Conservation (phyloP, 148 eudicot genomes). For the Rhododendron henanense region DNA sequence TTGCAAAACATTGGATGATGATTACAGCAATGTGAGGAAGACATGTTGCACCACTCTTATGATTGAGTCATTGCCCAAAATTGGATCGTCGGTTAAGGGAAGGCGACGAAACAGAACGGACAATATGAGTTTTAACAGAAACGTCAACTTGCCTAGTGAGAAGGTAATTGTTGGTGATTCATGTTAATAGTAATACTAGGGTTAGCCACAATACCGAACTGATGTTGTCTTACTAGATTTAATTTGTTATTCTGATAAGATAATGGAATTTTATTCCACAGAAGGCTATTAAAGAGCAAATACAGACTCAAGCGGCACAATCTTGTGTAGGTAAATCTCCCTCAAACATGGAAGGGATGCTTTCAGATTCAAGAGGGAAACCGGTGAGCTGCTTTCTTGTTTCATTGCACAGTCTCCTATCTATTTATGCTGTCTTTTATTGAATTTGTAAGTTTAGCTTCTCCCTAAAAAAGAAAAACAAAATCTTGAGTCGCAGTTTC, state of each 20-base stretch:
- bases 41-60: conserved; percentile 41
- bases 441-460: not conserved
- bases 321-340: conserved; percentile 11
- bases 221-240: not conserved
- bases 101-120: conserved; percentile 33
- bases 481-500: not conserved
- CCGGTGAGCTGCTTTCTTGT: conserved; percentile 17
- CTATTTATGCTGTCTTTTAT: not conserved
- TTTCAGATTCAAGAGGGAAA: conserved; percentile 14
- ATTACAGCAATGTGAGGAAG: conserved; percentile 15
- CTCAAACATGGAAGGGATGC: conserved; percentile 6
- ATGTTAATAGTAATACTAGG: not conserved
- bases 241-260: not conserved
- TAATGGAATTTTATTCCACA: conserved; percentile 5
- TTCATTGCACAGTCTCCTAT: not conserved
- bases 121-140: conserved; percentile 48
- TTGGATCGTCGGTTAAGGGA: conserved; percentile 34
- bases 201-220: not conserved
- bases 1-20: conserved; percentile 44
- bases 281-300: conserved; percentile 19
- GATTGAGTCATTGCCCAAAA: conserved; percentile 36
- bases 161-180: conserved; percentile 39
- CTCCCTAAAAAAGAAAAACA: not conserved
- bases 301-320: conserved; percentile 10
- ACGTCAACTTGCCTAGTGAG: conserved; percentile 25